Evolutionary conservation across 257 asterid genomes (phyloP), one percentile per base, ranked within the genome.

Genomic region (Schizonepeta tenuifolia): DNA sequence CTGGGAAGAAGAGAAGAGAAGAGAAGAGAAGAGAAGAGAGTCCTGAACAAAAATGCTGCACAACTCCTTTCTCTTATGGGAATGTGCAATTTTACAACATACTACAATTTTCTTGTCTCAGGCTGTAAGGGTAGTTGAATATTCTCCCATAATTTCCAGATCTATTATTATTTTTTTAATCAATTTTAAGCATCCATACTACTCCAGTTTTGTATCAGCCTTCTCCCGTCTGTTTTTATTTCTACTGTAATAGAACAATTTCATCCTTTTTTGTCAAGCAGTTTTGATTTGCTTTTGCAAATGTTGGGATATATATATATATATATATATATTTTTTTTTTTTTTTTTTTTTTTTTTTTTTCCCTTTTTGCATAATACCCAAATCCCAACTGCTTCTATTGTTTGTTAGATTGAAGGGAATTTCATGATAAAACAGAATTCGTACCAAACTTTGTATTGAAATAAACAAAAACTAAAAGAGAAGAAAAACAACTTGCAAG

Each of bases 151-250:
- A 60, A 35, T 77, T 77, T 31, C 69, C 65, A 65, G 56, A 36
- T 56, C 46, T 36, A 35, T 36, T 10, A 28, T 43, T 9, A 7
- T 22, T 35, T 60, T 26, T 47, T 35, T 55, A 5, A 20, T 18
- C 76, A 76, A 31, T 75, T 65, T 26, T 11, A 57, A 55, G 76
- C 21, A 62, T 73, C 71, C 47, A 50, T 8, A 43, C 49, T 70
- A 54, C 81, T 67, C 56, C 71, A 69, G 64, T 72, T 73, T 70
- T 78, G 79, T 76, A 76, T 55, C 21, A 50, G 36, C 69, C 60
- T 8, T 6, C 1, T 15, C 17, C 53, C 6, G 6, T 47, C 7
- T 10, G 21, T 60, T 12, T 43, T 50, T 61, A 18, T 22, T 36
- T 67, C 47, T 44, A 55, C 11, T 59, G 73, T 75, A 73, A 73